Evolutionary conservation across 345 rosid genomes (phyloP).

Genomic region (Euphorbia pulcherrima): DNA sequence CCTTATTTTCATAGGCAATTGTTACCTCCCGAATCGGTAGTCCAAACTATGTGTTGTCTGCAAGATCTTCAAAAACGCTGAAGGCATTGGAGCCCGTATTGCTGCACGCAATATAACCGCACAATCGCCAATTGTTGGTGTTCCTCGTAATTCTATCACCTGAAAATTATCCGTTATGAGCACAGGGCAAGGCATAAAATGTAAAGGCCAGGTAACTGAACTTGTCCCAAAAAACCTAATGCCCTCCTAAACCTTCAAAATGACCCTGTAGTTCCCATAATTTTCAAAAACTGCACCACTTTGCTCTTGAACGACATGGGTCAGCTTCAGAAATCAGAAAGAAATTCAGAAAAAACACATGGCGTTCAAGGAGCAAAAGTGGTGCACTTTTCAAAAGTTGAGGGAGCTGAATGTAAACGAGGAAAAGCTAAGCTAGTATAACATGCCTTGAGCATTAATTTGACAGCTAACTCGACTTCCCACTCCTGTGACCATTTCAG

Average conservation of each 20-base stretch:
- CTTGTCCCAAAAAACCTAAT: no score
- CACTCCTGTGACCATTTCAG: constrained; percentile 88
- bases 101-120: constrained; percentile 83
- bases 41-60: constrained; percentile 73
- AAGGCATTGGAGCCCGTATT: constrained; percentile 79
- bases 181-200: background rate
- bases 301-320: no score
- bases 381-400: no score
- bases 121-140: constrained; percentile 83
- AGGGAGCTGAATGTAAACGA: no score
- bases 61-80: constrained; percentile 81
- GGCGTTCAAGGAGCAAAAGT: no score
- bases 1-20: constrained; percentile 4
- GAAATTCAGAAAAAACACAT: no score
- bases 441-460: constrained; percentile 72
- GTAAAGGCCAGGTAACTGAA: constrained; percentile 8
- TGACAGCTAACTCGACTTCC: constrained; percentile 89
- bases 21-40: constrained; percentile 76
- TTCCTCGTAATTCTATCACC: constrained; percentile 87
- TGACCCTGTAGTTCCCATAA: no score
- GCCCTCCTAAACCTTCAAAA: no score
- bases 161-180: constrained; percentile 26
- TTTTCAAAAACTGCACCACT: no score
- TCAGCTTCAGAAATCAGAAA: no score
- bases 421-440: constrained; percentile 9